Base-by-base conservation (phyloP, 2,329 filamentous ascomycete genomes). In the Verticillium zaregamsianum region DNA sequence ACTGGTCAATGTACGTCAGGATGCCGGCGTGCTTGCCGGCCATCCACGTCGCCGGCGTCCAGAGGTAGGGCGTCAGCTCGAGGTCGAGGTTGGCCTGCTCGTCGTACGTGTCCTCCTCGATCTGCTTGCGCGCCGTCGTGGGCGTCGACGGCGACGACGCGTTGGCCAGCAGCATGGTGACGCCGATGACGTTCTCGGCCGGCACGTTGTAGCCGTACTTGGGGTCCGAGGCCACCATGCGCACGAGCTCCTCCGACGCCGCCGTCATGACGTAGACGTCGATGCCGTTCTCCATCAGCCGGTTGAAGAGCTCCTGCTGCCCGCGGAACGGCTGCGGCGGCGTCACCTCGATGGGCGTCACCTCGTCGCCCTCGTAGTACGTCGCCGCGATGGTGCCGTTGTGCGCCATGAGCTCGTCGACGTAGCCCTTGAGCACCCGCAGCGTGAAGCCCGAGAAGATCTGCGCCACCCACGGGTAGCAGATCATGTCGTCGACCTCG, bases 331-430 rank as follows among this genome's bases (percentile, higher is more conserved):
- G 60, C 57, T 68, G 70, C 33, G 78, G 78, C 3, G 74, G 73
- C 23, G 45, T 69, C 37, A 79, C 65, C 1, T 70, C 67, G 2
- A 66, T 67, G 1, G 69, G 20, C 0, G 71, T 70, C 12, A 75
- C 61, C 5, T 68, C 67, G 20, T 72, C 75, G 20, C 64, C 74
- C 11, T 75, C 71, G 55, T 68, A 77, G 65, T 78, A 78, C 5
- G 68, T 72, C n/a, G 71, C 69, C 5, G 70, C 63, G 5, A 80
- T 72, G 9, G 73, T 74, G 31, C 57, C 63, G 68, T 78, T 75
- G 61, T 77, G 72, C 1, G 77, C 73, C 70, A 82, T 78, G 62
- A 82, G 73, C 64, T 81, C 76, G 65, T 81, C 81, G 2, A 80
- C 76, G 64, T 79, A 77, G 62, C 73, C 75, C 68, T 79, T 79